Evolutionary conservation across 2,329 filamentous ascomycete species (phyloP), one percentile per base, ranked within the genome.

Genomic region (Colletotrichum gigasporum): DNA sequence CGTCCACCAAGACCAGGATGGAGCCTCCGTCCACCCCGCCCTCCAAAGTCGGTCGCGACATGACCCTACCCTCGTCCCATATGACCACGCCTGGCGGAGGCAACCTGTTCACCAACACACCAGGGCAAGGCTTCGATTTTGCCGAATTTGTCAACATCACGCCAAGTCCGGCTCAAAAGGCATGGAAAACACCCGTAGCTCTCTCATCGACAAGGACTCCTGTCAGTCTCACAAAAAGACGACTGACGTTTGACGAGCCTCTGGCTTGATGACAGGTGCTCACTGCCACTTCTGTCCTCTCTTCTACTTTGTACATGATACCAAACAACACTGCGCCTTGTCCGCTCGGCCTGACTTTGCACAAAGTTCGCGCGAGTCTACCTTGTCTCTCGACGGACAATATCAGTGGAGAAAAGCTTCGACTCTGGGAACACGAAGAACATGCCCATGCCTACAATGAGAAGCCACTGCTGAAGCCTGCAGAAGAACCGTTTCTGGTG

Each of bases 131-230:
- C 48, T 96, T 98, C 78, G 96, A 98, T 80, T 97, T 98, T 79
- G 89, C 94, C 54, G 96, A 99, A 75, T 99, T 97, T 78, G 91
- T 98, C 74, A 97, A 98, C 79, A 95, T 98, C 75, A 97, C 96
- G 6, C 96, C 96, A 0, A 97, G 93, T 73, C 96, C 96, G 18
- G 96, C 93, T 24, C 96, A 97, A 80, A 93, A 89, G 70, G 86
- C 90, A 9, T 97, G 94, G 92, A 93, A 91, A 75, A 97, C 94
- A 0, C 94, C 93, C 10, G 77, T 88, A 10, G 84, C 87, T 26
- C 82, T 83, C 28, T 74, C 79, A 16, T 71, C 76, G 9, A 75
- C 79, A 55, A 83, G 82, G 71, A 89, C 87, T 42, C 87, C 87
- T 8, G 74, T 86, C 61, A 92, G 88, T 69, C 87, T 91, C 47